Conservation (phyloP, 768 basidiomycete species). For the Cyclocybe aegerita region DNA sequence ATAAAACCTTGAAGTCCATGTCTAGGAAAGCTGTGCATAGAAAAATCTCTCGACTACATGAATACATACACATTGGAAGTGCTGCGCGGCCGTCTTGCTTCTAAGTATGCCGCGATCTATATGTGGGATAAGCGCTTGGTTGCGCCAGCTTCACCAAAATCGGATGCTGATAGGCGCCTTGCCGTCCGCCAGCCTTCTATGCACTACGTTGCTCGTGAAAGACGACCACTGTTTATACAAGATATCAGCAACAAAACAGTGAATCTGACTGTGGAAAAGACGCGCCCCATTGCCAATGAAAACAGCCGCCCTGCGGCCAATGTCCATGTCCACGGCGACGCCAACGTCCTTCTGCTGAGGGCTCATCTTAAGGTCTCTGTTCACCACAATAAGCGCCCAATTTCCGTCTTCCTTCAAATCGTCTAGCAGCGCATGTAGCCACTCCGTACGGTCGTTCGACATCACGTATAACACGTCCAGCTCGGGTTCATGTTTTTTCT, state of each 20-base stretch:
- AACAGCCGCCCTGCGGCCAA: slow-evolving; percentile 44
- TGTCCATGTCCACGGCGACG: slow-evolving; percentile 56
- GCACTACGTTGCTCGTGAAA: slow-evolving; percentile 49
- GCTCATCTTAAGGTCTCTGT: slow-evolving; percentile 40
- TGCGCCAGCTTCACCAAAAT: slow-evolving; percentile 28
- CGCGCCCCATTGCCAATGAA: slow-evolving; percentile 58
- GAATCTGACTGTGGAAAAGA: slow-evolving; percentile 1
- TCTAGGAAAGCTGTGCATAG: too few relatives aligned
- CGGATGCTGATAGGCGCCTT: slow-evolving; percentile 43
- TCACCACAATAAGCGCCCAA: slow-evolving; percentile 44
- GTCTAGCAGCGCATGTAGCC: slow-evolving; percentile 39
- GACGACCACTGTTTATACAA: slow-evolving; percentile 41
- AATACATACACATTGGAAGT: too few relatives aligned
- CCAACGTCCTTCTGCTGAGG: slow-evolving; percentile 43
- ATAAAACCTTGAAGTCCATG: too few relatives aligned
- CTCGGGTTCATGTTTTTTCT: slow-evolving; percentile 28
- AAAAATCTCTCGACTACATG: too few relatives aligned
- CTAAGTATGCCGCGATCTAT: slow-evolving; percentile 1
- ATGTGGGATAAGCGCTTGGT: not conserved
- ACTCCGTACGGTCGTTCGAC: slow-evolving; percentile 48
- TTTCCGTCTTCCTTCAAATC: slow-evolving; percentile 24
- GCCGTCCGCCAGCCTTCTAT: slow-evolving; percentile 43
- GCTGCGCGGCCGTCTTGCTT: not conserved
- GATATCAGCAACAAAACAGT: slow-evolving; percentile 5
- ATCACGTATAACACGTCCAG: slow-evolving; percentile 45